Percentiles rank a stretch among this genome's conserved stretches.
These are phyloP conservation scores for Pyrenophora tritici-repentis DNA, from an alignment of 2,329 filamentous ascomycete genomes.

Conservation along the genomic window DNA sequence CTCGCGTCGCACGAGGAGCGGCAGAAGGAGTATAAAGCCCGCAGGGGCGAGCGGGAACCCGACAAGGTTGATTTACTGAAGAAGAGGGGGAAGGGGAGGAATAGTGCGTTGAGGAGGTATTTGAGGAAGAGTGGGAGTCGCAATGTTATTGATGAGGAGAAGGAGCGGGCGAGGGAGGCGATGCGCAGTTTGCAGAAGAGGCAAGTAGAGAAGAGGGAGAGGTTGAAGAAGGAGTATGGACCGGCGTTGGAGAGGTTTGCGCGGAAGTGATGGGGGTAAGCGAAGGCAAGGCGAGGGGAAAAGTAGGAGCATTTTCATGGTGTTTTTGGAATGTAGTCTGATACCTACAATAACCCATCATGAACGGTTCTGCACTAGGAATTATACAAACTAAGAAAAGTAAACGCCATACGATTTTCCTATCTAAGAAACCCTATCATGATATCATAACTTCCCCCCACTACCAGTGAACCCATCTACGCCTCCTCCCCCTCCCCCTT, in stretches of 20 bases:
- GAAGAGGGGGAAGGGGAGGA: constrained; percentile 86
- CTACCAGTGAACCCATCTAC: too few relatives aligned
- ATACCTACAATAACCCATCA: too few relatives aligned
- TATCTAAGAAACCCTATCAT: constrained; percentile 22
- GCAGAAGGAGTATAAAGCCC: constrained; percentile 66
- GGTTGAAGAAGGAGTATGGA: constrained; percentile 74
- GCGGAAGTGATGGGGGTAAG: constrained; percentile 64
- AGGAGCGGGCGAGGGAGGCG: constrained; percentile 81
- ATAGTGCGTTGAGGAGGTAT: constrained; percentile 84
- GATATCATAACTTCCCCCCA: constrained; percentile 17
- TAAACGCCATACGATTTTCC: background rate
- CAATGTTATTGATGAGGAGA: constrained; percentile 96
- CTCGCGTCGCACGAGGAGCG: constrained; percentile 77
- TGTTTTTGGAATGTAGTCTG: background rate
- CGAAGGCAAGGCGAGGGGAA: too few relatives aligned
- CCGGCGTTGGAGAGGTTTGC: constrained; percentile 87
- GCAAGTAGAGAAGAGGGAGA: constrained; percentile 33
- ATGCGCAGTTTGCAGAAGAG: constrained; percentile 56
- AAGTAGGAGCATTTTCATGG: background rate
- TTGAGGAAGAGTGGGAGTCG: constrained; percentile 88
- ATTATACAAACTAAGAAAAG: too few relatives aligned
- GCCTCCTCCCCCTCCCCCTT: constrained; percentile 12
- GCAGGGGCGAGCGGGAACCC: constrained; percentile 73
- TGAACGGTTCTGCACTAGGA: too few relatives aligned
- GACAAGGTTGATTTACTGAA: constrained; percentile 64